These are phyloP conservation scores for Mycena sp. DNA, from an alignment of 1,284 basidiomycete species.

Conservation along the genomic window DNA sequence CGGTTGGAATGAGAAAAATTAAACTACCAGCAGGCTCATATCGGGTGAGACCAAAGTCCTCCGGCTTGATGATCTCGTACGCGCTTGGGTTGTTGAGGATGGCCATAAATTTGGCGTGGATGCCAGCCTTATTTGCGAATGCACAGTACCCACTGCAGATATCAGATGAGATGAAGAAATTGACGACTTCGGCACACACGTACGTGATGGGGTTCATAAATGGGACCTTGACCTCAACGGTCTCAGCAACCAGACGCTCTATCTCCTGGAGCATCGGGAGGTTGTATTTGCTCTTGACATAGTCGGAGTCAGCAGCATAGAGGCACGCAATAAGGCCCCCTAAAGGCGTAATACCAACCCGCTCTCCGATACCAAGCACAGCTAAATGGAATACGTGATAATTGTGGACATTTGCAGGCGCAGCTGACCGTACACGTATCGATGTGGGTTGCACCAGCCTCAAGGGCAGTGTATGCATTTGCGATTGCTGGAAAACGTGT, in stretches of 20 bases:
- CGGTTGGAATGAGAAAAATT: background rate
- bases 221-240: too few species aligned
- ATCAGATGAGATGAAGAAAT: conserved; percentile 15
- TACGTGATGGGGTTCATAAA: conserved; percentile 96
- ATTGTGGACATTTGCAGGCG: background rate
- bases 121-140: conserved; percentile 99
- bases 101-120: conserved; percentile 99
- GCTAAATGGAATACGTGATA: conserved; percentile 49
- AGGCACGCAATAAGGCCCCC: conserved; percentile 98
- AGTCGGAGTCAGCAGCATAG: conserved; percentile 96
- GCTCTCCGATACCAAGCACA: conserved; percentile 97
- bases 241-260: conserved; percentile 98
- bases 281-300: conserved; percentile 99
- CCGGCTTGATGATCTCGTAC: conserved; percentile 97
- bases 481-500: conserved; percentile 67
- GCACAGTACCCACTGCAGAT: conserved; percentile 92
- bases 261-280: conserved; percentile 97
- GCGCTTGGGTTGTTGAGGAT: conserved; percentile 99
- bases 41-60: conserved; percentile 97
- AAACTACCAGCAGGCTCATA: conserved; percentile 96
- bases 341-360: conserved; percentile 98
- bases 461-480: too few species aligned
- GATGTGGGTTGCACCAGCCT: conserved; percentile 99
- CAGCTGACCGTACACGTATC: conserved; percentile 80
- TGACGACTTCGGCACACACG: conserved; percentile 36